Conservation (phyloP, 305 asterid species). For the Rubia tinctorum region DNA sequence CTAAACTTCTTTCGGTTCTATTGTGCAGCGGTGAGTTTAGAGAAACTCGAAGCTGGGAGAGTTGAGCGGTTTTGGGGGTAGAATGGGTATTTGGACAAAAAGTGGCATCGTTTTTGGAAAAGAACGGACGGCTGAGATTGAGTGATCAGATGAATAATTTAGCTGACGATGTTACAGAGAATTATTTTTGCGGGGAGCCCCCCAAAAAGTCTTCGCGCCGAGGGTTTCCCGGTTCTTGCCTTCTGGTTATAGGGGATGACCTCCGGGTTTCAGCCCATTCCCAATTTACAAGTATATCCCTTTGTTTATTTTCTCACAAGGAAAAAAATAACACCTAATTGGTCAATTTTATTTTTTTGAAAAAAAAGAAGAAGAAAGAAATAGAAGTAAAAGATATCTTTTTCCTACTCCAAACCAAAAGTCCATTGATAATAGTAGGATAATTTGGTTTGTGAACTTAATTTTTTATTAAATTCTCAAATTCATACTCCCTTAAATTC, state of each 20-base stretch:
- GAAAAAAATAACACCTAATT: not conserved
- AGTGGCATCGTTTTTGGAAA: slow-evolving; percentile 11
- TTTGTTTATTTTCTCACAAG: not conserved
- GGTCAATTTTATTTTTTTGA: too few species aligned
- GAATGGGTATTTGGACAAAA: slow-evolving; percentile 15
- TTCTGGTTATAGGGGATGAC: slow-evolving; percentile 6
- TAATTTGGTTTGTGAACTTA: too few species aligned
- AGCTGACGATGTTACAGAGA: slow-evolving; percentile 16
- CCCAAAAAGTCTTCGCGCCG: slow-evolving; percentile 13
- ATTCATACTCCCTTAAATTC: too few species aligned
- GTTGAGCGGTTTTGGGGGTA: slow-evolving; percentile 26
- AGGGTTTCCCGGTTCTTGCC: slow-evolving; percentile 20
- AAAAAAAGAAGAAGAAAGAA: too few species aligned
- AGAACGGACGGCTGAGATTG: slow-evolving; percentile 21
- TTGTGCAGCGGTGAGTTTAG: slow-evolving; percentile 11
- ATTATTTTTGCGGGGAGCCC: slow-evolving; percentile 11
- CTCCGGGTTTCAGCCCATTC: not conserved
- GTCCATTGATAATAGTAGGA: too few species aligned
- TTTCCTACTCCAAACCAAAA: too few species aligned
- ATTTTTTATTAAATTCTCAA: too few species aligned
- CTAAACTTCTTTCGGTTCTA: not conserved
- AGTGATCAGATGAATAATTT: not conserved
- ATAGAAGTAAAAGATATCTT: too few species aligned
- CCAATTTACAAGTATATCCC: not conserved
- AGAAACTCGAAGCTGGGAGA: slow-evolving; percentile 24